phyloP scores from a whole-genome alignment of 495 filamentous ascomycete genomes.

The Hapsidospora chrysogenum region DNA sequence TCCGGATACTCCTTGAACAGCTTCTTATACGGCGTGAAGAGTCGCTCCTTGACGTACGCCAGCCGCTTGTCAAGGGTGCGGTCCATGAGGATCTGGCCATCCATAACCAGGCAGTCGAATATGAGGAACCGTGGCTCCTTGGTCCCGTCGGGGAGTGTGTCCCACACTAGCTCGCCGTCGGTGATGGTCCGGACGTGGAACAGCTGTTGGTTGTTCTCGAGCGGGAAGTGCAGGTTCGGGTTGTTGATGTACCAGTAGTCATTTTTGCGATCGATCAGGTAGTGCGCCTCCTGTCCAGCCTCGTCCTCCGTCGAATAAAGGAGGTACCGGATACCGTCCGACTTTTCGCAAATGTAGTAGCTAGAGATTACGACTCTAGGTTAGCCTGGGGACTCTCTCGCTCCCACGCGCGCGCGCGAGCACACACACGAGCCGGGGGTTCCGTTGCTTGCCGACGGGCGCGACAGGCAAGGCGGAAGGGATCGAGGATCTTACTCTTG shows the following conservation, averaged over 20 bases:
- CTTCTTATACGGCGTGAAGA: constrained; percentile 63
- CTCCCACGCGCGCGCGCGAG: too few relatives aligned
- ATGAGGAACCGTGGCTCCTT: constrained; percentile 67
- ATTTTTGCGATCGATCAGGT: constrained; percentile 93
- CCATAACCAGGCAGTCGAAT: constrained; percentile 80
- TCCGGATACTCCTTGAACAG: constrained; percentile 52
- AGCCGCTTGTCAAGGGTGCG: constrained; percentile 76
- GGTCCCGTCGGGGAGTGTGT: constrained; percentile 43
- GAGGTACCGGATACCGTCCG: constrained; percentile 86
- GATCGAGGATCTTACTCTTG: constrained; percentile 38
- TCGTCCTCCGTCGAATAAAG: constrained; percentile 59
- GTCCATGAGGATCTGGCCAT: constrained; percentile 57
- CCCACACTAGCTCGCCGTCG: constrained; percentile 85
- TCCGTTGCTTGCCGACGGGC: too few relatives aligned
- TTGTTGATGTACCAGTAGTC: constrained; percentile 66
- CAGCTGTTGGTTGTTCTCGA: constrained; percentile 35
- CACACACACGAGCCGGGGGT: too few relatives aligned
- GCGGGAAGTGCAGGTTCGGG: constrained; percentile 67
- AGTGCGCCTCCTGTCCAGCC: constrained; percentile 39
- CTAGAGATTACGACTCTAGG: constrained; percentile 12
- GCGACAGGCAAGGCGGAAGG: too few relatives aligned
- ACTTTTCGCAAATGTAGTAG: constrained; percentile 97
- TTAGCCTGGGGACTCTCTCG: neutral
- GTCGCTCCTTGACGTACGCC: constrained; percentile 62
- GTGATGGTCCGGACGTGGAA: constrained; percentile 74